These are phyloP conservation scores for Geotrichum candidum DNA, from an alignment of 1,139 yeast species.

Conservation along the genomic window DNA sequence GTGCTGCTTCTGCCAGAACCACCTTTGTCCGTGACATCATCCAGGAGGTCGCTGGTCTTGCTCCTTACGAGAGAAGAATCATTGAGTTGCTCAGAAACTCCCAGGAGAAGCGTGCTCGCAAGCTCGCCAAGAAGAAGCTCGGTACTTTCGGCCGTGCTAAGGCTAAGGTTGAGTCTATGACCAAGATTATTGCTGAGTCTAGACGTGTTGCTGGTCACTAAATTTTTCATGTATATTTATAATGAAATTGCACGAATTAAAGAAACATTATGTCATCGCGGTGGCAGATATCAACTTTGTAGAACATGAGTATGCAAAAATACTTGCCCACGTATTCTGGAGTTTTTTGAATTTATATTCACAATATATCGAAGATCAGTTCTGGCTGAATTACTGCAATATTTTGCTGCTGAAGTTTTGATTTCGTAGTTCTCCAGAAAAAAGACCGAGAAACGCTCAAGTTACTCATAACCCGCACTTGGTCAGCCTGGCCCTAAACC, in stretches of 20 bases:
- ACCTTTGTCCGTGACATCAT: slow-evolving; percentile 91
- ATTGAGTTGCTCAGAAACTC: slow-evolving; percentile 99
- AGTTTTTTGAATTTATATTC: background rate
- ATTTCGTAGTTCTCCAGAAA: background rate
- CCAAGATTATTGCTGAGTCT: slow-evolving; percentile 93
- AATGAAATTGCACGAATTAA: background rate
- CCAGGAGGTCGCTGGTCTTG: slow-evolving; percentile 96
- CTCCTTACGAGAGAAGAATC: slow-evolving; percentile 99
- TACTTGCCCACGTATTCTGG: background rate
- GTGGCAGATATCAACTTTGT: background rate
- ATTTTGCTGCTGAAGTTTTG: background rate
- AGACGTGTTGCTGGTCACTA: slow-evolving; percentile 51
- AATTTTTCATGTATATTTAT: background rate
- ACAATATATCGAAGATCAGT: background rate
- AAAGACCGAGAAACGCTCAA: background rate
- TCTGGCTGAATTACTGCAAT: background rate
- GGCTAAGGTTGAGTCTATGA: slow-evolving; percentile 99
- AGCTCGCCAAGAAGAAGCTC: slow-evolving; percentile 99
- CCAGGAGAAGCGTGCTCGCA: slow-evolving; percentile 99
- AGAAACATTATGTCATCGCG: background rate
- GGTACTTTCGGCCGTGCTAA: slow-evolving; percentile 99
- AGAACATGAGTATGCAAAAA: background rate
- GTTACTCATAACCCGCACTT: background rate
- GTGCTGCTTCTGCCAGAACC: slow-evolving; percentile 94
- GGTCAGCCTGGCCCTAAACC: slow-evolving; percentile 4